Evolutionary conservation across 164 flowering plant genomes (phyloP).

Genomic region (Sedum album): DNA sequence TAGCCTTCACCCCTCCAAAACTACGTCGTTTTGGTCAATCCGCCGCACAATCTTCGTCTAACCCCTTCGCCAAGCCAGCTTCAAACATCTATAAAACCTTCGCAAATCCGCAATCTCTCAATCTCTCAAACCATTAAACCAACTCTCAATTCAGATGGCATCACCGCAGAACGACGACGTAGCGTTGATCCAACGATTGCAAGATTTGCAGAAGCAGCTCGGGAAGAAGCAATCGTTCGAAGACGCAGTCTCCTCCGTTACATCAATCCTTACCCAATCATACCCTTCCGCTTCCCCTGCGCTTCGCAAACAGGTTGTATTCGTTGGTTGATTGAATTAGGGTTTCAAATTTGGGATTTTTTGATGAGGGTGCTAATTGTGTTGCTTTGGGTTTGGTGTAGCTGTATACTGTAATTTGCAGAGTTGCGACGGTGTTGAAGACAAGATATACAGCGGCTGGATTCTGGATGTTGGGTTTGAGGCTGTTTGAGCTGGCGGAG

Average conservation of each 20-base stretch:
- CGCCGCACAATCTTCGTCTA: not conserved
- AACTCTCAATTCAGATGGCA: not conserved
- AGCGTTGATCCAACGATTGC: slow-evolving; percentile 22
- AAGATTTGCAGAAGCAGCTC: slow-evolving; percentile 66
- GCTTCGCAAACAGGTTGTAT: slow-evolving; percentile 49
- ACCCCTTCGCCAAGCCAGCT: slow-evolving; percentile 1
- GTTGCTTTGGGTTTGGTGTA: slow-evolving; percentile 20
- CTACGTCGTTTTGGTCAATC: no score
- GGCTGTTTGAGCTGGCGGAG: slow-evolving; percentile 56
- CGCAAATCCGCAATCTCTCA: not conserved
- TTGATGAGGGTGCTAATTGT: not conserved
- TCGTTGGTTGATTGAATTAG: not conserved
- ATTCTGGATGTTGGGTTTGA: slow-evolving; percentile 61
- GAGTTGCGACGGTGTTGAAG: slow-evolving; percentile 67
- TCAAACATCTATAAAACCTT: not conserved
- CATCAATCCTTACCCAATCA: slow-evolving; percentile 31
- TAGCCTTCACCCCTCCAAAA: not conserved
- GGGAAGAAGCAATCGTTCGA: slow-evolving; percentile 71
- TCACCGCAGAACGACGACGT: not conserved
- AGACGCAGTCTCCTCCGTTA: slow-evolving; percentile 53
- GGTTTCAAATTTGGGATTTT: not conserved
- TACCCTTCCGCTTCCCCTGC: slow-evolving; percentile 71
- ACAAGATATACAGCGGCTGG: slow-evolving; percentile 70
- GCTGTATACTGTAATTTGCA: slow-evolving; percentile 68
- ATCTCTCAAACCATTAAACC: not conserved